phyloP scores from a whole-genome alignment of 768 basidiomycete genomes.

The Trichaptum fuscoviolaceum region DNA sequence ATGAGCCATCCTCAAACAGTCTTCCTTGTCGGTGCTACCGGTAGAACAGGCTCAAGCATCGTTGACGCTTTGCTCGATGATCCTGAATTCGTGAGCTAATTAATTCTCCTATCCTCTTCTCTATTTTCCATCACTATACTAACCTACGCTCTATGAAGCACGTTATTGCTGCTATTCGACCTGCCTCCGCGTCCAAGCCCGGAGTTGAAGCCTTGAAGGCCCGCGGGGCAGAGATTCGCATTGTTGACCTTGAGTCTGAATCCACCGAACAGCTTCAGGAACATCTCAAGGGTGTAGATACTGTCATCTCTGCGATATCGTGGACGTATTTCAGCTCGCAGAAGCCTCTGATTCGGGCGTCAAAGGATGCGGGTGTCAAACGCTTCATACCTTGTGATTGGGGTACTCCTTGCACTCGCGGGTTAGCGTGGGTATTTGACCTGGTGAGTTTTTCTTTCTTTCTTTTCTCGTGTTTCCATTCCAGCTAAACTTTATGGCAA shows the following conservation, averaged over 20 bases:
- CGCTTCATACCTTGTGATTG: constrained; percentile 23
- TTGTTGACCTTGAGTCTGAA: constrained; percentile 13
- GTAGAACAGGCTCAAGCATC: constrained; percentile 16
- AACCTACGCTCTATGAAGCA: constrained; percentile 8
- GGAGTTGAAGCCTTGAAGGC: constrained; percentile 10
- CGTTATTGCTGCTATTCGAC: constrained; percentile 13
- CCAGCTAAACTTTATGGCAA: not conserved
- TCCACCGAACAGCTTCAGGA: constrained; percentile 13
- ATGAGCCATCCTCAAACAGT: constrained; percentile 7
- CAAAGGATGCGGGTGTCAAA: constrained; percentile 19
- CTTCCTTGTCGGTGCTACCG: constrained; percentile 20
- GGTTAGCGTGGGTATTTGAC: constrained; percentile 10
- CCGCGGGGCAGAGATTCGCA: constrained; percentile 17
- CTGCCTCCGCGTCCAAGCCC: constrained; percentile 16
- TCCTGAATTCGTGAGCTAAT: constrained; percentile 16
- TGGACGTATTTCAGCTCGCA: constrained; percentile 10
- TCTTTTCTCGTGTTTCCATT: not conserved
- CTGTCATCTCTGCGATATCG: constrained; percentile 14
- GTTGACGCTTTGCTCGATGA: constrained; percentile 13
- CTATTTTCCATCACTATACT: no score
- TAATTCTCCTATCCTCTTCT: not conserved
- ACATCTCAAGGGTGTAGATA: constrained; percentile 14
- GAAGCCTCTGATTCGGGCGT: constrained; percentile 15
- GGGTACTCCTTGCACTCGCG: constrained; percentile 14
- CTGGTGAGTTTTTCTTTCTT: constrained; percentile 5